phyloP scores from a whole-genome alignment of 331 rosid genomes.

The Prunus yedoensis region DNA sequence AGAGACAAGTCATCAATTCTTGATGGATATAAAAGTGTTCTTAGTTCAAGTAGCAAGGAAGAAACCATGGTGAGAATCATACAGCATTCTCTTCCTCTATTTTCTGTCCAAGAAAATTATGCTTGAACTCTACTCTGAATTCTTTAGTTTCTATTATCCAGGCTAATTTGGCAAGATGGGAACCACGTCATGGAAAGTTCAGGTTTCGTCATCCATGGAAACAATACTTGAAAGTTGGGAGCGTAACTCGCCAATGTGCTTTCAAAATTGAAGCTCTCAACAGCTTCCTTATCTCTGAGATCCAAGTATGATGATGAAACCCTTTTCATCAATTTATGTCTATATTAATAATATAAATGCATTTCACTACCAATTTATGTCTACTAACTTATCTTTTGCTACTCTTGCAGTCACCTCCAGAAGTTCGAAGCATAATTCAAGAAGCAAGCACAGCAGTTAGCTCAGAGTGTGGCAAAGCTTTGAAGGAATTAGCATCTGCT shows the following conservation, averaged over 20 bases:
- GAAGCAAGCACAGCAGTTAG: conserved; percentile 49
- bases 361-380: not conserved
- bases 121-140: not conserved
- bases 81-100: not conserved
- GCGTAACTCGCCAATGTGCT: conserved; percentile 54
- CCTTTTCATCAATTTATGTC: not conserved
- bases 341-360: not conserved
- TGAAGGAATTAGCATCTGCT: conserved; percentile 47
- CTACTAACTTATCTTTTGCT: not conserved
- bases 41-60: conserved; percentile 54
- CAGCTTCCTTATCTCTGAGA: conserved; percentile 39
- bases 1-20: conserved; percentile 24
- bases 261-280: conserved; percentile 59
- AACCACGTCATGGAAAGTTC: conserved; percentile 74
- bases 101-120: not conserved
- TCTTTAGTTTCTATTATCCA: conserved; percentile 3
- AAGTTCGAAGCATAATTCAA: conserved; percentile 36
- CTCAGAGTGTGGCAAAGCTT: conserved; percentile 50
- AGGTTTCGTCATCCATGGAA: conserved; percentile 80
- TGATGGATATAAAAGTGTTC: conserved; percentile 50
- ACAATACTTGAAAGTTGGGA: conserved; percentile 61
- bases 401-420: conserved; percentile 40
- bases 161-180: conserved; percentile 90
- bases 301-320: conserved; percentile 37
- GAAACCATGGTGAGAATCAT: conserved; percentile 56